Percentiles rank a stretch among this genome's conserved stretches.
These are phyloP conservation scores for Coemansia sp. DNA, from an alignment of 192 early-diverging fungal species.

Conservation along the genomic window DNA sequence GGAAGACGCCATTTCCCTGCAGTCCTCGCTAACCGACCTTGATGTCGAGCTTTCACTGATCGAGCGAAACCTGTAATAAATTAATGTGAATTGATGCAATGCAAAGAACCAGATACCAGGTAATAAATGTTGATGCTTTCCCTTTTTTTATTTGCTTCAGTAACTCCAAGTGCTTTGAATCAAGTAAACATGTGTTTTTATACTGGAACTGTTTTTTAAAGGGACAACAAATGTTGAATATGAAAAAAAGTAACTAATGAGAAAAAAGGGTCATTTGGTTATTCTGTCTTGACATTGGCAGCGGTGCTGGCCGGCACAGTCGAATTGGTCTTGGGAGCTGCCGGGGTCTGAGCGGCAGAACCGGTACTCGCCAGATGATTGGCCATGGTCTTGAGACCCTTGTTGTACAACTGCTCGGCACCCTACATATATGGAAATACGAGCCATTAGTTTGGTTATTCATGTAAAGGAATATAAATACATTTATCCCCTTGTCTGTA, in stretches of 20 bases:
- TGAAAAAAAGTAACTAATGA: conserved; percentile 4
- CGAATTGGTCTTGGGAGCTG: conserved; percentile 18
- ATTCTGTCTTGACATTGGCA: conserved; percentile 16
- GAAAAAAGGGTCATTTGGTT: conserved; percentile 1
- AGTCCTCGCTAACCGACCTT: conserved; percentile 61
- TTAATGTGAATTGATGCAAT: no score
- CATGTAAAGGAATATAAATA: conserved; percentile 11
- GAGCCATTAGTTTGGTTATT: not conserved
- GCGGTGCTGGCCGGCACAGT: not conserved
- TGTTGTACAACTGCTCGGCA: conserved; percentile 75
- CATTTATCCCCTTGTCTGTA: not conserved
- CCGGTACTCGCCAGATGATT: not conserved
- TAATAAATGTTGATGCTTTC: no score
- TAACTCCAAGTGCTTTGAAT: no score
- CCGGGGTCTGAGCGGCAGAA: not conserved
- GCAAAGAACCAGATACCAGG: no score
- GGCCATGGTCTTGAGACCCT: conserved; percentile 73
- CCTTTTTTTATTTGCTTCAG: no score
- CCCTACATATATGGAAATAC: conserved; percentile 43
- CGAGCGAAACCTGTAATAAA: conserved; percentile 30
- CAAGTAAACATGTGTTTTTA: not conserved
- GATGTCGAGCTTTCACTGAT: conserved; percentile 60
- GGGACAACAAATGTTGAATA: not conserved
- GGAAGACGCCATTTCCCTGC: conserved; percentile 70
- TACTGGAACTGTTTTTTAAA: no score